Percentiles rank a stretch among this genome's conserved stretches.
phyloP scores from a whole-genome alignment of 208 protist genomes.

The Leishmania tarentolae region DNA sequence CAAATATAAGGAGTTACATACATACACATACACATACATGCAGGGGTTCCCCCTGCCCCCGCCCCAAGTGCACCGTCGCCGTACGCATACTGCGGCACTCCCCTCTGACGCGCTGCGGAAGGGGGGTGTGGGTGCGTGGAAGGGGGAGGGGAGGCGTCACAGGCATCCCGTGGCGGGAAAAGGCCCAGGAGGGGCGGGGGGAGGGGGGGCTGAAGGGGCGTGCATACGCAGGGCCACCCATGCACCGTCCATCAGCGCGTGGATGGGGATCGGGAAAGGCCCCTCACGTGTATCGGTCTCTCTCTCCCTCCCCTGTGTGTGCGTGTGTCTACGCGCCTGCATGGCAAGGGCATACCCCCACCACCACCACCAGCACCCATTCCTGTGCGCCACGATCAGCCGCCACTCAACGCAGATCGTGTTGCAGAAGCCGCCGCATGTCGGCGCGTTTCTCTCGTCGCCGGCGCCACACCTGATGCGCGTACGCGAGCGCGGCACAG shows the following conservation, averaged over 20 bases:
- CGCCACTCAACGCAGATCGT: conserved; percentile 10
- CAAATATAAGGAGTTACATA: neutral
- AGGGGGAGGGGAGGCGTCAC: neutral
- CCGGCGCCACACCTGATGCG: conserved; percentile 18
- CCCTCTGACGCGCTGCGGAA: too few species aligned
- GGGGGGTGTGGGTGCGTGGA: too few species aligned
- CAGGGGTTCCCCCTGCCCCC: too few species aligned
- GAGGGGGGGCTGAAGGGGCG: neutral
- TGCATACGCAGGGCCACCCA: neutral
- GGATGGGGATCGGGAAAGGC: neutral
- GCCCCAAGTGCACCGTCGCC: neutral
- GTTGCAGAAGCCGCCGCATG: conserved; percentile 15
- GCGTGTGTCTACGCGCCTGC: neutral
- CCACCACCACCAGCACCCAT: neutral
- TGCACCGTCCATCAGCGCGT: neutral
- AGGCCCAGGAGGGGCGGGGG: too few species aligned
- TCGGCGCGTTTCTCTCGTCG: conserved; percentile 7
- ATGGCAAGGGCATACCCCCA: neutral
- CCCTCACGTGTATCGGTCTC: neutral
- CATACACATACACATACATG: neutral
- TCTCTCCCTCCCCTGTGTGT: too few species aligned
- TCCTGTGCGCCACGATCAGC: neutral
- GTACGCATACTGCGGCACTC: neutral
- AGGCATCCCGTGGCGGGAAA: neutral
- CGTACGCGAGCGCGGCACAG: conserved; percentile 15